Evolutionary conservation across 805 yeast genomes (phyloP).

Genomic region (Candida maesae): DNA sequence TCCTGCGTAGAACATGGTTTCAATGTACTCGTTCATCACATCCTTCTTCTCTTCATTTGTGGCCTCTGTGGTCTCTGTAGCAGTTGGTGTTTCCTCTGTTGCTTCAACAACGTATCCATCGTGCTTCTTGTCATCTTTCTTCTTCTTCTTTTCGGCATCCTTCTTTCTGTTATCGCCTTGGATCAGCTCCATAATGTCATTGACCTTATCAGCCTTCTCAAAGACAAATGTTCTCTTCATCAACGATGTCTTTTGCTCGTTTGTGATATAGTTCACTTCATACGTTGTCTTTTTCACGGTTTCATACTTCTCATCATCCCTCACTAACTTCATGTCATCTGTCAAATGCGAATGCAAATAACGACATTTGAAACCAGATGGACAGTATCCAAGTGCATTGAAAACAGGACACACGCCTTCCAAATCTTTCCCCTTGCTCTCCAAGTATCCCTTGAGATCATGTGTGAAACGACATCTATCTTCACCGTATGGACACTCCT

Average conservation of each 20-base stretch:
- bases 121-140: constrained; percentile 4
- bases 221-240: constrained; percentile 56
- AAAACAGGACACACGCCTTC: constrained; percentile 83
- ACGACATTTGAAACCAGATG: constrained; percentile 88
- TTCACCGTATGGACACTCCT: constrained; percentile 59
- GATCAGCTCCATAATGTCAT: constrained; percentile 61
- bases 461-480: constrained; percentile 75
- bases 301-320: constrained; percentile 40
- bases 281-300: constrained; percentile 33
- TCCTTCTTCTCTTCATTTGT: constrained; percentile 29
- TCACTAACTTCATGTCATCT: constrained; percentile 40
- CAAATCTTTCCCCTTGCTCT: constrained; percentile 65
- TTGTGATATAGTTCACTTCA: constrained; percentile 62
- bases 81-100: not conserved
- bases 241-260: constrained; percentile 34
- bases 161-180: constrained; percentile 37
- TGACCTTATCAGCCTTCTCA: constrained; percentile 50
- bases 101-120: not conserved
- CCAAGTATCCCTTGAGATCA: constrained; percentile 62
- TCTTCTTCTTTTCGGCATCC: constrained; percentile 30
- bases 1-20: constrained; percentile 69
- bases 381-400: constrained; percentile 81
- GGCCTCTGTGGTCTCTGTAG: constrained; percentile 9
- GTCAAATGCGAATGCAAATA: constrained; percentile 76
- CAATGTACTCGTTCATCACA: constrained; percentile 53